Percentiles rank a stretch among this genome's conserved stretches.
phyloP scores from a whole-genome alignment of 1,284 basidiomycete species.

The Trichosporon sp. region DNA sequence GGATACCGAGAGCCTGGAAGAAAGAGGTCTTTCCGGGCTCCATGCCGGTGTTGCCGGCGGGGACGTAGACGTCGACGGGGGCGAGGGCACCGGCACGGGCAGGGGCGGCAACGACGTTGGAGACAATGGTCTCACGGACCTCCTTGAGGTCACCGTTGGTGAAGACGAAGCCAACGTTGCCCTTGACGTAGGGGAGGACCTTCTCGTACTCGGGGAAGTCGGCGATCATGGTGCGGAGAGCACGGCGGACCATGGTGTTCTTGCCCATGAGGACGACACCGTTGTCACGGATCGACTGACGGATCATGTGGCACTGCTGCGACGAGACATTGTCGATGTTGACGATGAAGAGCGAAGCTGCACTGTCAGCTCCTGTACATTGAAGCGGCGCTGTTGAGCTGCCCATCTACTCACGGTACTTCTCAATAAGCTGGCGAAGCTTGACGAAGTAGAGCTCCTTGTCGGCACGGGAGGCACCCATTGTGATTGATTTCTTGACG shows the following conservation, averaged over 20 bases:
- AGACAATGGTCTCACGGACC: conserved; percentile 80
- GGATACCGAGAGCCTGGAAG: conserved; percentile 99
- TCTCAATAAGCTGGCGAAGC: conserved; percentile 86
- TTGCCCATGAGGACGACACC: conserved; percentile 99
- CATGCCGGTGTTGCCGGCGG: conserved; percentile 98
- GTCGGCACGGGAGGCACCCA: conserved; percentile 86
- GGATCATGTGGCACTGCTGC: conserved; percentile 82
- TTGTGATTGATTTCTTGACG: conserved; percentile 53
- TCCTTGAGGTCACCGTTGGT: conserved; percentile 91
- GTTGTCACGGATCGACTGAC: conserved; percentile 91
- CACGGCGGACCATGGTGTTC: conserved; percentile 99
- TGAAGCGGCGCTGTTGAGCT: neutral
- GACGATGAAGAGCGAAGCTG: conserved; percentile 96
- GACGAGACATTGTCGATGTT: conserved; percentile 99
- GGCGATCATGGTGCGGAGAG: conserved; percentile 80
- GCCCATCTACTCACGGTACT: conserved; percentile 67
- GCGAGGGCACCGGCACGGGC: conserved; percentile 97
- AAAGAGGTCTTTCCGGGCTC: conserved; percentile 99
- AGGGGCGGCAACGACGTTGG: conserved; percentile 97
- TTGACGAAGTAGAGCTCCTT: conserved; percentile 93
- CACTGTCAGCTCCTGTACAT: neutral
- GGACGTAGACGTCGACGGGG: conserved; percentile 85
- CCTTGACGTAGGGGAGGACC: conserved; percentile 89
- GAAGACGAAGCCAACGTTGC: conserved; percentile 99
- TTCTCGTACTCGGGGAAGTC: conserved; percentile 94